phyloP scores from a whole-genome alignment of 208 protist genomes.

The Borovskyia barvae region DNA sequence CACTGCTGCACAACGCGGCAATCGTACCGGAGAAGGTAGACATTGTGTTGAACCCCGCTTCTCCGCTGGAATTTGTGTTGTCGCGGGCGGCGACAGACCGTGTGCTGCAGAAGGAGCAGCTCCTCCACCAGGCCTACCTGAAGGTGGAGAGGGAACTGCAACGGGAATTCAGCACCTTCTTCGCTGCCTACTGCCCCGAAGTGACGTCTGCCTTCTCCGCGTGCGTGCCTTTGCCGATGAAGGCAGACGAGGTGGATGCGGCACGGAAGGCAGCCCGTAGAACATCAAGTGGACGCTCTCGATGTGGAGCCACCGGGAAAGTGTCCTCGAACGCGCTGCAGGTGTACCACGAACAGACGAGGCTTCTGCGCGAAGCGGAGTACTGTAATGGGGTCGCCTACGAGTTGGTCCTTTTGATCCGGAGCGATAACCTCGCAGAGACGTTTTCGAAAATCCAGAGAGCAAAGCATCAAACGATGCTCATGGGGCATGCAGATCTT shows the following conservation, averaged over 20 bases:
- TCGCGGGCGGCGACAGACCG: constrained; percentile 76
- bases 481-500: constrained; percentile 82
- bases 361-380: constrained; percentile 48
- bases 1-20: constrained; percentile 84
- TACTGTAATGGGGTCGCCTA: constrained; percentile 54
- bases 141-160: constrained; percentile 76
- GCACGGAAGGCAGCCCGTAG: constrained; percentile 18
- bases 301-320: too few species aligned
- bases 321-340: constrained; percentile 41
- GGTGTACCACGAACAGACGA: constrained; percentile 34
- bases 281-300: too few species aligned
- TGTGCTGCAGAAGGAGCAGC: constrained; percentile 67
- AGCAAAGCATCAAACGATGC: constrained; percentile 51
- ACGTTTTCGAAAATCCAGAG: constrained; percentile 57
- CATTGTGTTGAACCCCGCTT: constrained; percentile 80
- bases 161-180: constrained; percentile 76
- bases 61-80: constrained; percentile 85
- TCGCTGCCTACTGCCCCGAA: constrained; percentile 55
- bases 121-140: constrained; percentile 66
- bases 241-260: constrained; percentile 12
- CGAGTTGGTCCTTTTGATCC: constrained; percentile 64
- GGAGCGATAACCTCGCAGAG: constrained; percentile 54
- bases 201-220: constrained; percentile 65
- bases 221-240: constrained; percentile 63
- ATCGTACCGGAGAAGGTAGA: constrained; percentile 86